Evolutionary conservation across 192 early-diverging fungal species (phyloP).

Genomic region (Coemansia sp.): DNA sequence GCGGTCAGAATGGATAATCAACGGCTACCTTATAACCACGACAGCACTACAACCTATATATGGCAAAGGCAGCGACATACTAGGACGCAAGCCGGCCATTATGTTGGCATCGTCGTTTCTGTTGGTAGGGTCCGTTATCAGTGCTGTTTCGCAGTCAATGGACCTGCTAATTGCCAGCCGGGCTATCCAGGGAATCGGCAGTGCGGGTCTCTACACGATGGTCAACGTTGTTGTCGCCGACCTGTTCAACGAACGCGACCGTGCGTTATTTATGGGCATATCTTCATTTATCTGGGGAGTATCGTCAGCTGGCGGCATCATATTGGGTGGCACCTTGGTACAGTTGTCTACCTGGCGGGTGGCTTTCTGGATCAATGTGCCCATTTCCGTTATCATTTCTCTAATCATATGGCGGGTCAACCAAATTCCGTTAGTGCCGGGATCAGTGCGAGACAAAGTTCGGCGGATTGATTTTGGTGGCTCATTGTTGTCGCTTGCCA

Average conservation of each 20-base stretch:
- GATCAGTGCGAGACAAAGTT: conserved; percentile 42
- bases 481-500: conserved; percentile 34
- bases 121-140: conserved; percentile 41
- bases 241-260: conserved; percentile 65
- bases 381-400: conserved; percentile 56
- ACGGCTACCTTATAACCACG: conserved; percentile 65
- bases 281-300: conserved; percentile 57
- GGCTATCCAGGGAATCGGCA: conserved; percentile 72
- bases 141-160: conserved; percentile 40
- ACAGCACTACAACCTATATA: conserved; percentile 76
- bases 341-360: conserved; percentile 63
- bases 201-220: conserved; percentile 60
- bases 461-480: conserved; percentile 58
- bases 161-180: conserved; percentile 62
- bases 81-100: conserved; percentile 46
- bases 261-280: conserved; percentile 70
- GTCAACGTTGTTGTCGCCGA: conserved; percentile 71
- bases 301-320: conserved; percentile 62
- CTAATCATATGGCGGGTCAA: conserved; percentile 59
- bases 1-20: conserved; percentile 79
- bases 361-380: conserved; percentile 82
- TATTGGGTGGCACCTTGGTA: conserved; percentile 70
- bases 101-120: conserved; percentile 35
- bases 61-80: conserved; percentile 80
- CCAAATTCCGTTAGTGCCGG: conserved; percentile 51